Evolutionary conservation across 176 grass and related monocot genomes (phyloP), one percentile per base, ranked within the genome.

Genomic region (Melocanna baccifera): DNA sequence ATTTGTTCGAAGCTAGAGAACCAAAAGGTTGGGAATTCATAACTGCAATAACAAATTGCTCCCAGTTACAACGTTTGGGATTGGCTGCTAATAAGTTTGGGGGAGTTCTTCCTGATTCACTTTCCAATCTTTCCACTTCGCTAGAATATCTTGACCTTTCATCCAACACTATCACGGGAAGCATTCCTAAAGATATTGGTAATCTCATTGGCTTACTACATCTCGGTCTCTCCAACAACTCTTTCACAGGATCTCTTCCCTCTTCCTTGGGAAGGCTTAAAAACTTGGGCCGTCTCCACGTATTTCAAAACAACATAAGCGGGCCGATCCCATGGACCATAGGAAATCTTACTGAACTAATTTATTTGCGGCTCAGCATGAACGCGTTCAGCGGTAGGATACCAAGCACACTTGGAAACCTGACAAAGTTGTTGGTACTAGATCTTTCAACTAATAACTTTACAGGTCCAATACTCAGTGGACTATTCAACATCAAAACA

Each of bases 331-430:
- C 32, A 34, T 34, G 0, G 45, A 12, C 61, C 13, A 40, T 90
- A 25, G 77, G 77, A 64, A 91, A 91, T 30, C 65, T 85, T 46
- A 75, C 80, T 18, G n/a, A 56, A 22, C 67, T 88, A 12, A 82
- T 6, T 50, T 16, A n/a, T 74, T 45, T 91, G 1, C 1, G 12
- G 14, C 70, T 91, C 12, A 4, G 1, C 1, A 5, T 5, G 6
- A 85, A 82, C 67, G 3, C 28, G 0, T 71, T 92, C 0, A 75
- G 50, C 32, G 84, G 56, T 30, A 62, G 4, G 1, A 90, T 92
- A 62, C 87, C 91, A n/a, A 22, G 1, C 42, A 85, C 56, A 4
- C 13, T 90, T 3, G 88, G 67, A 23, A 90, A 80, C 55, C 40
- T 83, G 22, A 61, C 14, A 72, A 51, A 22, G 3, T 7, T 93